A percentile compares a stretch with the other conserved stretches of the same genome.
phyloP scores from a whole-genome alignment of 495 filamentous ascomycete species.

The Talaromyces ruber region DNA sequence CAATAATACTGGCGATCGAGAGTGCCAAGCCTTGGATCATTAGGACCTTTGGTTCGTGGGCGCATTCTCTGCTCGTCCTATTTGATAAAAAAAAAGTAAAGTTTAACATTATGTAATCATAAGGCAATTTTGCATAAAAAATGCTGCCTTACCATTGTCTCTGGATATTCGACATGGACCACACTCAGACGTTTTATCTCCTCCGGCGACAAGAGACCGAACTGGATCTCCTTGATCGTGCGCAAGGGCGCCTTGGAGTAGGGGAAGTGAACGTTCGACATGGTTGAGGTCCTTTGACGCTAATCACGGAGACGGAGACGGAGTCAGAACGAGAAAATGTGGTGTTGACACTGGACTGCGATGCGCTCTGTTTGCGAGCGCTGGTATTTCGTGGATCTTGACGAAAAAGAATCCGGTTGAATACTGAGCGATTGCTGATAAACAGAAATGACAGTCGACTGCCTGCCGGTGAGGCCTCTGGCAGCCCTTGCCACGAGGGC shows the following conservation, averaged over 20 bases:
- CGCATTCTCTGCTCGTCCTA: conserved; percentile 80
- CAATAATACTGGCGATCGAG: conserved; percentile 92
- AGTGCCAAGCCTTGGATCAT: conserved; percentile 88
- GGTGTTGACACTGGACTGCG: not conserved
- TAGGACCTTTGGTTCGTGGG: conserved; percentile 80
- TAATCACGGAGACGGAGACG: conserved; percentile 10
- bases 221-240: conserved; percentile 96
- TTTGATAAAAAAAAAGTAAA: conserved; percentile 5
- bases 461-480: conserved; percentile 42
- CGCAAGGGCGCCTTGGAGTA: conserved; percentile 93
- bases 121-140: conserved; percentile 8
- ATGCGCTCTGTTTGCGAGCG: not conserved
- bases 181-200: conserved; percentile 98
- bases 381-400: conserved; percentile 13
- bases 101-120: conserved; percentile 1
- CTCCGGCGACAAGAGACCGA: conserved; percentile 90
- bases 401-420: conserved; percentile 21
- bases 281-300: conserved; percentile 36
- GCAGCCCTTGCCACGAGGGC: conserved; percentile 49
- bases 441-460: conserved; percentile 16
- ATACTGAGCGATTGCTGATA: conserved; percentile 6
- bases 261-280: conserved; percentile 89
- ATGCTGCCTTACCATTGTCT: conserved; percentile 69
- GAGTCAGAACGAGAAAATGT: not conserved
- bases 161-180: conserved; percentile 82